Conservation (phyloP, 2,329 filamentous ascomycete genomes). For the Didymella glomerata region DNA sequence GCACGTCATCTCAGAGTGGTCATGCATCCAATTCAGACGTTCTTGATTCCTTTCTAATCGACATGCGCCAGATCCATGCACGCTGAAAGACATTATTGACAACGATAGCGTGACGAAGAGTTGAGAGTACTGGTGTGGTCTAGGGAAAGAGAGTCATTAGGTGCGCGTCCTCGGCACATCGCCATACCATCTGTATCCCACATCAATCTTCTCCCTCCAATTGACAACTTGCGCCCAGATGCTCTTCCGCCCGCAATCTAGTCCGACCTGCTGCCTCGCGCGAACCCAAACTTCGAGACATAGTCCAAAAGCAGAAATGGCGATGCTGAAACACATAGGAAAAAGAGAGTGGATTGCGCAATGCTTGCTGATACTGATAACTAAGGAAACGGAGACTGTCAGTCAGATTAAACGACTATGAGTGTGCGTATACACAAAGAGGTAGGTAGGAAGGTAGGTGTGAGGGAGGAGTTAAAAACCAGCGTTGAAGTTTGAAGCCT, state of each 20-base stretch:
- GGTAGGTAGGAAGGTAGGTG: conserved; percentile 22
- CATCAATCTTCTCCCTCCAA: conserved; percentile 36
- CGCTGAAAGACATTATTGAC: conserved; percentile 25
- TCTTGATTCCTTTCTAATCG: conserved; percentile 35
- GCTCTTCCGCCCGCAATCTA: conserved; percentile 25
- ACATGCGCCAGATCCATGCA: conserved; percentile 23
- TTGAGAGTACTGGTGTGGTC: conserved; percentile 16
- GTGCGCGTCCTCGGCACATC: conserved; percentile 35
- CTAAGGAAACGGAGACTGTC: conserved; percentile 43
- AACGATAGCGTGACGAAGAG: conserved; percentile 1
- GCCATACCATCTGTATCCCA: conserved; percentile 41
- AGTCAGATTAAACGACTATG: conserved; percentile 42
- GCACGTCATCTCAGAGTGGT: background rate
- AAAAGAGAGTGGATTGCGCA: conserved; percentile 29
- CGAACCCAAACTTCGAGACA: conserved; percentile 40
- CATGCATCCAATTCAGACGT: conserved; percentile 32
- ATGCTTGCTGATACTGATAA: conserved; percentile 22
- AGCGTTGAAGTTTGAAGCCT: conserved; percentile 38
- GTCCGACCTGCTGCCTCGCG: conserved; percentile 29
- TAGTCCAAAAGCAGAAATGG: conserved; percentile 38
- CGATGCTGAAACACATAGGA: conserved; percentile 47
- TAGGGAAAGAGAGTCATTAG: conserved; percentile 31
- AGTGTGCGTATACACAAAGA: conserved; percentile 19
- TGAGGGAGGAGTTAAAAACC: conserved; percentile 33
- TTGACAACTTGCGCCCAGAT: conserved; percentile 30